Conservation (phyloP, 495 filamentous ascomycete genomes). For the Penicillium flavigenum region DNA sequence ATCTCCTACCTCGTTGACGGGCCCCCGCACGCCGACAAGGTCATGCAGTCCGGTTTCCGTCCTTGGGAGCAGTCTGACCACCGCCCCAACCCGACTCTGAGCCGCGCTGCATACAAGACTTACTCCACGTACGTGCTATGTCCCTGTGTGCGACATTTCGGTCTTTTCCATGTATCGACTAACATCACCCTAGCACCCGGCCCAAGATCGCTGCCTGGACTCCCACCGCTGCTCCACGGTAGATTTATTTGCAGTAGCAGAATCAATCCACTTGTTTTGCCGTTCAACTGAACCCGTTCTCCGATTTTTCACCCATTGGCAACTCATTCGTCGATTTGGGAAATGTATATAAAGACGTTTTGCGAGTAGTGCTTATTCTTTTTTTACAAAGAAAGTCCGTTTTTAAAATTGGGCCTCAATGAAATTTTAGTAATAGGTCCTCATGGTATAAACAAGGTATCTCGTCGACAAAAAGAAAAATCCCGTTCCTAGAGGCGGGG, state of each 20-base stretch:
- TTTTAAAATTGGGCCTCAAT: slow-evolving; percentile 19
- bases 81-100: slow-evolving; percentile 69
- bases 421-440: slow-evolving; percentile 17
- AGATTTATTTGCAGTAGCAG: slow-evolving; percentile 26
- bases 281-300: slow-evolving; percentile 15
- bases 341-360: slow-evolving; percentile 48
- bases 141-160: background rate
- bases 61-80: slow-evolving; percentile 76
- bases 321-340: slow-evolving; percentile 14
- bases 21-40: slow-evolving; percentile 72
- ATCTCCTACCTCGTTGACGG: slow-evolving; percentile 90
- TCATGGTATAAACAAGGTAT: slow-evolving; percentile 35
- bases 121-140: slow-evolving; percentile 81
- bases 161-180: background rate
- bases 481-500: slow-evolving; percentile 10
- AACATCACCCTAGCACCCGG: slow-evolving; percentile 29
- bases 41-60: slow-evolving; percentile 62
- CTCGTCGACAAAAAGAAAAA: slow-evolving; percentile 23
- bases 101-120: slow-evolving; percentile 78
- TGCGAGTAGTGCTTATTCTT: slow-evolving; percentile 27
- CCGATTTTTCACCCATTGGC: slow-evolving; percentile 17
- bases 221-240: slow-evolving; percentile 47
- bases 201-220: slow-evolving; percentile 48
- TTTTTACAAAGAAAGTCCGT: slow-evolving; percentile 20
- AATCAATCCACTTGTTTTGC: slow-evolving; percentile 24